phyloP scores from a whole-genome alignment of 805 yeast species.

The Kuraishia borneana region DNA sequence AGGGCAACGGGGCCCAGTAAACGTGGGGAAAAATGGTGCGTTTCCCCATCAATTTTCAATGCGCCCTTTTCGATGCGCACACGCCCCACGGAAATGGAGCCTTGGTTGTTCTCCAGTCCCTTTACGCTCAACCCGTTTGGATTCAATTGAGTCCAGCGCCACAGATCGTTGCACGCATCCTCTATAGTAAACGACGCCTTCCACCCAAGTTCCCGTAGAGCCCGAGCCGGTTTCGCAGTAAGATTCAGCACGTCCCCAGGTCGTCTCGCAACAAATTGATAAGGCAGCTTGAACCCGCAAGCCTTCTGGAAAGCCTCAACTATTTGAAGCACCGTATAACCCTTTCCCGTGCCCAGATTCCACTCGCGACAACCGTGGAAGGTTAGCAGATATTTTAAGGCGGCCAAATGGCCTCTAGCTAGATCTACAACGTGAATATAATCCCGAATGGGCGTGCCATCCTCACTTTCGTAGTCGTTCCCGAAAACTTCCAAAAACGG shows the following conservation, averaged over 20 bases:
- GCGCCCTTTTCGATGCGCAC: too few relatives aligned
- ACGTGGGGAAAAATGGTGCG: too few relatives aligned
- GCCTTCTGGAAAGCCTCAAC: slow-evolving; percentile 53
- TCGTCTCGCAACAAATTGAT: slow-evolving; percentile 54
- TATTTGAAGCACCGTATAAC: slow-evolving; percentile 70
- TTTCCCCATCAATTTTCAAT: too few relatives aligned
- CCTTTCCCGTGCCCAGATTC: slow-evolving; percentile 77
- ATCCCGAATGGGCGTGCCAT: slow-evolving; percentile 77
- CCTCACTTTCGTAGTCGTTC: slow-evolving; percentile 56
- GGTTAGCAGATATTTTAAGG: slow-evolving; percentile 40
- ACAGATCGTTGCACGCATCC: slow-evolving; percentile 59
- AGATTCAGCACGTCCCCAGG: slow-evolving; percentile 69
- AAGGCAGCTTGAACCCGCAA: slow-evolving; percentile 53
- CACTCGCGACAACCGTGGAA: slow-evolving; percentile 48
- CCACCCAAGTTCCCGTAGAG: slow-evolving; percentile 60
- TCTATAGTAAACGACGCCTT: slow-evolving; percentile 40
- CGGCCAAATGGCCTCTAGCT: slow-evolving; percentile 68
- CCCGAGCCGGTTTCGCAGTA: slow-evolving; percentile 62
- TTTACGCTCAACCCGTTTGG: slow-evolving; percentile 69
- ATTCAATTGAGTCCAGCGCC: slow-evolving; percentile 67
- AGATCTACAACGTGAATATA: slow-evolving; percentile 75
- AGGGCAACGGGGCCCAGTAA: too few relatives aligned
- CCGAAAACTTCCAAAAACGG: slow-evolving; percentile 63
- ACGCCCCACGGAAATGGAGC: too few relatives aligned
- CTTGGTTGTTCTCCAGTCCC: too few relatives aligned